Conservation (phyloP, 139 green algal genomes). For the Chlamydomonas incerta region DNA sequence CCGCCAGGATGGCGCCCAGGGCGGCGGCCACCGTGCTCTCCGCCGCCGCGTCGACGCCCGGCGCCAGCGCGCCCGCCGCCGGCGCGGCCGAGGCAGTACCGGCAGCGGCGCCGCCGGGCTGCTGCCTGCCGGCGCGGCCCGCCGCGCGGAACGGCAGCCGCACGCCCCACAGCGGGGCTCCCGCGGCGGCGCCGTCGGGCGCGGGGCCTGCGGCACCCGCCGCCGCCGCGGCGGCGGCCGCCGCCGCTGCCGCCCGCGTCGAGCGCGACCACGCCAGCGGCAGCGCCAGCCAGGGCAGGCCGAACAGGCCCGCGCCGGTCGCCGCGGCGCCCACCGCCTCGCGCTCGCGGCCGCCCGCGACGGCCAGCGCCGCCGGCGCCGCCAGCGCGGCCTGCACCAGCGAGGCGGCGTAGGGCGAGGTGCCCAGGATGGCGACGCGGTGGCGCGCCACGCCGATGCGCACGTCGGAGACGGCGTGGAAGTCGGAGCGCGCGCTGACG, state of each 20-base stretch:
- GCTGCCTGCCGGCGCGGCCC: background rate
- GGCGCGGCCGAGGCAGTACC: background rate
- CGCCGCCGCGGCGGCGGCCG: too few relatives aligned
- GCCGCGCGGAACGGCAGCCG: background rate
- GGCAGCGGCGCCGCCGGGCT: background rate
- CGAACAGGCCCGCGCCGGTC: background rate
- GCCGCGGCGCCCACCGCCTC: background rate
- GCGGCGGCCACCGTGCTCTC: too few relatives aligned
- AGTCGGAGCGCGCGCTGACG: conserved; percentile 13
- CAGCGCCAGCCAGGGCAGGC: background rate
- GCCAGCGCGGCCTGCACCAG: conserved; percentile 33
- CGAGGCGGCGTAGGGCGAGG: conserved; percentile 34
- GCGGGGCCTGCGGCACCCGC: background rate
- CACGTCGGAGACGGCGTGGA: conserved; percentile 21
- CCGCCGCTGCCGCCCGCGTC: background rate
- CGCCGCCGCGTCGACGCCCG: too few relatives aligned
- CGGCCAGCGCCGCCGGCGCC: conserved; percentile 19
- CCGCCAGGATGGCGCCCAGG: too few relatives aligned
- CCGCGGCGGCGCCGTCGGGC: background rate
- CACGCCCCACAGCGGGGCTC: background rate
- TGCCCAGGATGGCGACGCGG: conserved; percentile 22
- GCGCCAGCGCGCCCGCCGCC: background rate
- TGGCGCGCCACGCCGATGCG: background rate
- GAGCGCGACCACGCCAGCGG: background rate
- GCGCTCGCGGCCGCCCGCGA: background rate